Base-by-base conservation (phyloP, 768 basidiomycete genomes). In the Hortiboletus campestris region DNA sequence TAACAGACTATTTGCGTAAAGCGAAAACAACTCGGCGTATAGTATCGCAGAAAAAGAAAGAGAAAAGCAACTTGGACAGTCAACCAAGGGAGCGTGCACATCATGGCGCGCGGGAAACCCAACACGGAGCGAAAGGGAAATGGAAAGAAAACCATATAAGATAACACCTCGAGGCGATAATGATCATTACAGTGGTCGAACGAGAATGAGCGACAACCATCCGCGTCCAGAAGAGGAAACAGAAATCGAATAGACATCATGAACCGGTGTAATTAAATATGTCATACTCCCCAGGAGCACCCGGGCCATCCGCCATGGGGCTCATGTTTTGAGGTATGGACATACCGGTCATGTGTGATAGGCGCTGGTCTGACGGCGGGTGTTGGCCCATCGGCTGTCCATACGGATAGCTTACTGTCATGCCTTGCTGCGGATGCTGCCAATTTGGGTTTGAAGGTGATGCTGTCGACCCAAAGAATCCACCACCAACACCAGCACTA, bases 241-340 rank as follows among this genome's bases (percentile, higher is more conserved):
- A 25, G 25, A 55, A 49, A 63, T 64, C 48, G 53, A 38, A 49
- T 25, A 55, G 53, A 49, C 46, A 56, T 67, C 67, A 73, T 75
- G 70, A 76, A 53, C 75, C 74, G 61, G 71, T 75, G 81, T 84
- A 86, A 65, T 81, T 83, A 67, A 84, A 82, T 58, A 83, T 70
- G 58, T 84, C 83, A 61, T 82, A 80, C 52, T 85, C 84, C 62
- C 66, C 75, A 49, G 65, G 55, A 53, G 56, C 50, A 45, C 71
- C 73, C 51, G 72, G 67, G 63, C 73, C 74, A 63, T 82, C 81
- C 62, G 66, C 66, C 52, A 72, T 68, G 54, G 76, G 73, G 51
- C 66, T 71, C 58, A 75, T 75, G 63, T 76, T 74, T 70, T 76
- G 76, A 47, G 79, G 79, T 14, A 67, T 75, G 57, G 83, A 77